These are phyloP conservation scores for Fraxinus quadrangulata DNA, from an alignment of 257 asterid genomes.

Conservation along the genomic window DNA sequence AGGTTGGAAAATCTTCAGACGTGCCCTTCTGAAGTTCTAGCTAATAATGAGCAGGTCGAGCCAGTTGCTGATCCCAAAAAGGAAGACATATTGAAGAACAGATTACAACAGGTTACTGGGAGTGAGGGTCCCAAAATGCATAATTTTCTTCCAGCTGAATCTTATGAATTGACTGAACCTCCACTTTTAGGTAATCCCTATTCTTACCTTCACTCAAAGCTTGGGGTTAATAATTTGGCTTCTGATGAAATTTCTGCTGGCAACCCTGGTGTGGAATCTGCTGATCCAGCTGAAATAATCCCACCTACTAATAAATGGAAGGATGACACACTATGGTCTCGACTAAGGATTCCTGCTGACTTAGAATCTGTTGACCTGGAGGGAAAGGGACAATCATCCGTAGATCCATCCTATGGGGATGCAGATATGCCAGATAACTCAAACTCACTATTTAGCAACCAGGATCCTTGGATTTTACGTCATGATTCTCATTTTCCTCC, in stretches of 20 bases:
- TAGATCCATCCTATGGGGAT: conserved; percentile 45
- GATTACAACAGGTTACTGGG: conserved; percentile 35
- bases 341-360: conserved; percentile 44
- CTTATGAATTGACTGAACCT: conserved; percentile 40
- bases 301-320: conserved; percentile 46
- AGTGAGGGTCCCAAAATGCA: conserved; percentile 35
- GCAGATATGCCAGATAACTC: conserved; percentile 45
- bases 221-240: conserved; percentile 36
- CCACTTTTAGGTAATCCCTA: conserved; percentile 42
- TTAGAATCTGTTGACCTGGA: conserved; percentile 38
- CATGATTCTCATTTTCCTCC: conserved; percentile 73
- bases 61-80: conserved; percentile 35
- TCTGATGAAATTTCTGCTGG: conserved; percentile 35
- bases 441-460: conserved; percentile 63
- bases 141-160: conserved; percentile 43
- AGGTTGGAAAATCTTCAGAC: conserved; percentile 66
- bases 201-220: conserved; percentile 31
- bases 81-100: conserved; percentile 38
- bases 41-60: conserved; percentile 42
- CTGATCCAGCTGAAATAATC: conserved; percentile 41
- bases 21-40: conserved; percentile 53
- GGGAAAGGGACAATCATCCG: conserved; percentile 33
- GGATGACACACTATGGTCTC: conserved; percentile 46
- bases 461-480: conserved; percentile 81
- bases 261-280: conserved; percentile 35